Base-by-base conservation (phyloP, 441 rosid species). In the Hura crepitans region DNA sequence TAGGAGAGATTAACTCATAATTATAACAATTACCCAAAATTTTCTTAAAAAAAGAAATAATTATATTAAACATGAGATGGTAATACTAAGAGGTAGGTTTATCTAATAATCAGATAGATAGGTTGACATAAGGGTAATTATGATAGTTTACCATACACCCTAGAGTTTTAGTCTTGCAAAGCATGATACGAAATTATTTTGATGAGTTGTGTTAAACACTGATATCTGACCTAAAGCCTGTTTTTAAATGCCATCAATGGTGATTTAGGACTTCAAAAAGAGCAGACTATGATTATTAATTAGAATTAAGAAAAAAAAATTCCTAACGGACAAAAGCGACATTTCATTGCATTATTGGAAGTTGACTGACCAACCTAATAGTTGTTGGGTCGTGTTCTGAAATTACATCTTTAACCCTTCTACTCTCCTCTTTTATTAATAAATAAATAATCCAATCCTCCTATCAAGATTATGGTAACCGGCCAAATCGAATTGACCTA, bases 331-430 rank as follows among this genome's bases (percentile, higher is more conserved):
- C 25, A 76, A 79, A 66, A 74, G 70, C 27, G 81, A 66, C 80
- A 42, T 75, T 67, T 72, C 65, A 72, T 43, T 78, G 74, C 68
- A 57, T 59, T n/a, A 70, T 70, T 54, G 14, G 86, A 82, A 55
- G 80, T 81, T 69, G 89, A 87, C 80, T 64, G 71, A 61, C 54
- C 86, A 83, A 81, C 86, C 71, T 69, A 25, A 73, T 14, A 64
- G 87, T 79, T 73, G 91, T 78, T 86, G 84, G 79, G 6, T 0
- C 28, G 46, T 28, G 5, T 69, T 28, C 5, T 14, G 10, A 17
- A 42, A 65, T 69, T 60, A 62, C 75, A 25, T 39, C 61, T 66
- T 33, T 39, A 6, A 3, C 81, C 75, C 60, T 18, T 0, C 54
- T 6, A 35, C 49, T 22, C 10, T 4, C 12, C 22, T 65, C 1